A percentile compares a stretch with the other conserved stretches of the same genome.
These are phyloP conservation scores for Wickerhamomyces pijperi DNA, from an alignment of 805 yeast genomes.

Conservation along the genomic window DNA sequence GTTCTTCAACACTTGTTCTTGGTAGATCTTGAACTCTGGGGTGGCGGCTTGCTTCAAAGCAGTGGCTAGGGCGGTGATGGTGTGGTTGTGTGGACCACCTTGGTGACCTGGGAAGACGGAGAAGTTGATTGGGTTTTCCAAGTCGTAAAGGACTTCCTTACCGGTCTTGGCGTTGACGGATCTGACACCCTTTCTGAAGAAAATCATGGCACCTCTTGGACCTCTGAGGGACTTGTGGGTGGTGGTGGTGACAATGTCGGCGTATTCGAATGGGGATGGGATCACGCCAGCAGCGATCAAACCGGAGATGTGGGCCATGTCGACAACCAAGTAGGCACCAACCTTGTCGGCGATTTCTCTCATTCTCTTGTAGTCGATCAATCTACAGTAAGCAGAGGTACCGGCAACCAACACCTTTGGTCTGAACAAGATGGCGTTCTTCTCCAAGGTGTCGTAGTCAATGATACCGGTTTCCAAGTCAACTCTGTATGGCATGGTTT, in stretches of 20 bases:
- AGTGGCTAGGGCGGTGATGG: slow-evolving; percentile 90
- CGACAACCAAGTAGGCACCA: slow-evolving; percentile 86
- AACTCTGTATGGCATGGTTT: slow-evolving; percentile 95
- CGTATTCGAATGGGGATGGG: slow-evolving; percentile 84
- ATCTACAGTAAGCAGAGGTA: slow-evolving; percentile 89
- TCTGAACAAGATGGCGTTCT: slow-evolving; percentile 77
- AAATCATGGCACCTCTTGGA: slow-evolving; percentile 98
- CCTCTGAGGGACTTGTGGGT: slow-evolving; percentile 97
- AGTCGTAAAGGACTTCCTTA: slow-evolving; percentile 73
- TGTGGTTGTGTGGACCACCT: slow-evolving; percentile 99
- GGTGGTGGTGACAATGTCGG: slow-evolving; percentile 96
- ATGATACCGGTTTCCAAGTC: slow-evolving; percentile 80
- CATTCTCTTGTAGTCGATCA: slow-evolving; percentile 85
- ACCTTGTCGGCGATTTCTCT: slow-evolving; percentile 83
- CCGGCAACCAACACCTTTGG: slow-evolving; percentile 96
- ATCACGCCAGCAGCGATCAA: slow-evolving; percentile 90
- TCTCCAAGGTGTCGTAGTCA: slow-evolving; percentile 80
- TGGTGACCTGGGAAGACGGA: slow-evolving; percentile 99
- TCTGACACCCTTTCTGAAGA: slow-evolving; percentile 91
- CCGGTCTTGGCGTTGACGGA: slow-evolving; percentile 66
- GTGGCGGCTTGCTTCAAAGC: slow-evolving; percentile 87
- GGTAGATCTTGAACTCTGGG: slow-evolving; percentile 84
- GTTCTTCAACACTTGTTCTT: slow-evolving; percentile 69
- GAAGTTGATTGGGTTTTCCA: slow-evolving; percentile 87
- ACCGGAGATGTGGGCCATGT: slow-evolving; percentile 98